Evolutionary conservation across 257 asterid species (phyloP), one percentile per base, ranked within the genome.

Genomic region (Fraxinus pennsylvanica): DNA sequence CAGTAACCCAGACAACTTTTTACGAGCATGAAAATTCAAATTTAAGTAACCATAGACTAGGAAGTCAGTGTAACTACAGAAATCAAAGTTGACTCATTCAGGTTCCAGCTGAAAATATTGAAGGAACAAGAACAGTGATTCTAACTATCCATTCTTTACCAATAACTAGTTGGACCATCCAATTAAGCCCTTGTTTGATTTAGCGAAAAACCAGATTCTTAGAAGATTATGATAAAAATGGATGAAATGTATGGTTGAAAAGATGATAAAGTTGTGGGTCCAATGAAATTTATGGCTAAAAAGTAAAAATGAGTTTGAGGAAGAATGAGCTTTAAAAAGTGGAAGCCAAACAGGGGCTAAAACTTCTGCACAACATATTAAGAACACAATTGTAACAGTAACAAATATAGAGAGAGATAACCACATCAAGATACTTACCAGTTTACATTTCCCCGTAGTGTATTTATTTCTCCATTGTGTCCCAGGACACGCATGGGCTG

Each of bases 401-500:
- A 50, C 29, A 35, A 9, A 54, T 19, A 15, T 21, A 73, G 61
- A 41, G 21, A 76, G 66, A 74, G 69, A 43, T 14, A 59, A 32
- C 72, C 22, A 43, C 13, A 68, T n/a, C 72, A 73, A 47, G 52
- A 65, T 59, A 83, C 93, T 68, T 79, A 96, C 99, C 99, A 96
- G 74, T 96, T 96, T 71, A 96, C 96, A 74, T 96, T 96, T 76
- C 99, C 99, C 80, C 98, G 86, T 17, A 96, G 99, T 41, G 99
- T 96, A 79, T 96, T 96, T 39, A 96, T 96, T 81, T 96, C 99
- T 73, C 99, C 99, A 85, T 96, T 96, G 88, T 96, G 99, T 71
- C 99, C 99, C 76, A 96, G 89, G 78, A 96, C 87, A 72, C 98
- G 99, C 99, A 96, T 96, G 13, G 99, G 99, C 85, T 96, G 99